Percentiles rank a stretch among this genome's conserved stretches.
Evolutionary conservation across 768 basidiomycete genomes (phyloP).

Genomic region (Podaxis mareebaensis): DNA sequence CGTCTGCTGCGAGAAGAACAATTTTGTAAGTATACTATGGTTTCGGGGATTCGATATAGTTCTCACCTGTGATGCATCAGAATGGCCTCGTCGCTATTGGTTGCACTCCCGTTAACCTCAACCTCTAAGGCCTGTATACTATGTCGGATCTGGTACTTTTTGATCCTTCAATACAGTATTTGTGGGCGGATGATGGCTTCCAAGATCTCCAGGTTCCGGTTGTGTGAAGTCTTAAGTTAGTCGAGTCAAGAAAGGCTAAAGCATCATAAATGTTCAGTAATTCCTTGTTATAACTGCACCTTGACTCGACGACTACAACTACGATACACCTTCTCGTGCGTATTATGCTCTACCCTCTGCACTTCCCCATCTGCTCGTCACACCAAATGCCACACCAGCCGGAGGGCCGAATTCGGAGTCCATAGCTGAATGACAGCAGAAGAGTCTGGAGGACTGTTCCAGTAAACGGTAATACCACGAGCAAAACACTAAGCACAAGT

Average conservation of each 20-base stretch:
- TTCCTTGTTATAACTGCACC: too few species aligned
- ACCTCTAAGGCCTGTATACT: background rate
- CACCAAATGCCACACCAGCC: too few species aligned
- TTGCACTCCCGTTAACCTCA: slow-evolving; percentile 12
- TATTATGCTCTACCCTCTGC: too few species aligned
- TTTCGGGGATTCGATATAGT: background rate
- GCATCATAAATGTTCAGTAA: background rate
- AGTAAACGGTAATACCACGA: too few species aligned
- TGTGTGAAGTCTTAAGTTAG: too few species aligned
- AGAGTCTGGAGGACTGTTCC: too few species aligned
- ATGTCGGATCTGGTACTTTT: background rate
- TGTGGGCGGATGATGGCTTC: background rate
- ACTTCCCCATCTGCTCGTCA: too few species aligned
- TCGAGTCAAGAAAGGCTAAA: background rate
- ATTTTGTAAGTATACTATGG: slow-evolving; percentile 16
- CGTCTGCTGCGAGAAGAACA: slow-evolving; percentile 32
- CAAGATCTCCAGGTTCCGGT: background rate
- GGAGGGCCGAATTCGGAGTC: too few species aligned
- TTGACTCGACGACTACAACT: too few species aligned
- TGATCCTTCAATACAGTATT: background rate
- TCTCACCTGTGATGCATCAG: background rate
- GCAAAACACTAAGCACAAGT: too few species aligned
- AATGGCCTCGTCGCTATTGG: slow-evolving; percentile 7
- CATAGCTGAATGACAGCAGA: too few species aligned
- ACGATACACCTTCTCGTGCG: too few species aligned